Percentiles rank a stretch among this genome's conserved stretches.
Evolutionary conservation across 1,284 basidiomycete species (phyloP).

Genomic region (Tremellales sp.): DNA sequence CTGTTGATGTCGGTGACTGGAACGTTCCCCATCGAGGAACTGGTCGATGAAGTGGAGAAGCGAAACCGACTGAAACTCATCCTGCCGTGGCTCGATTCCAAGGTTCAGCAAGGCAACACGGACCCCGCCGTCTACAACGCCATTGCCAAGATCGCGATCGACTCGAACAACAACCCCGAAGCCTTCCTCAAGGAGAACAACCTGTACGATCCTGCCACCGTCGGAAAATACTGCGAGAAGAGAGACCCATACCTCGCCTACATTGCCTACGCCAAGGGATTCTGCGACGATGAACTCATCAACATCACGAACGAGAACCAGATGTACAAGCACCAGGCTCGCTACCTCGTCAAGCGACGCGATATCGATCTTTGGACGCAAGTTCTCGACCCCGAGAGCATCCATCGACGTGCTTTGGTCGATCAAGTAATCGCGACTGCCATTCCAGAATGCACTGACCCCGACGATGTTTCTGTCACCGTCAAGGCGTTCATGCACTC

Average conservation of each 20-base stretch:
- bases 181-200: slow-evolving; percentile 98
- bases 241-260: slow-evolving; percentile 98
- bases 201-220: slow-evolving; percentile 85
- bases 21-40: slow-evolving; percentile 95
- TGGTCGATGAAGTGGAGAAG: slow-evolving; percentile 95
- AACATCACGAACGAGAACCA: slow-evolving; percentile 97
- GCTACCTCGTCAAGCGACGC: slow-evolving; percentile 95
- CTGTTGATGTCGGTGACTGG: slow-evolving; percentile 91
- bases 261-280: slow-evolving; percentile 98
- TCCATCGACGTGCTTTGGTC: slow-evolving; percentile 87
- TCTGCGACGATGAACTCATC: slow-evolving; percentile 98
- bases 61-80: slow-evolving; percentile 96
- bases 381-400: slow-evolving; percentile 84
- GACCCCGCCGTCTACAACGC: slow-evolving; percentile 94
- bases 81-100: slow-evolving; percentile 91
- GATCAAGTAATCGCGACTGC: slow-evolving; percentile 96
- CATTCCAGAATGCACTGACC: slow-evolving; percentile 94
- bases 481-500: slow-evolving; percentile 99
- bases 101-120: slow-evolving; percentile 86
- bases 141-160: slow-evolving; percentile 96
- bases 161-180: slow-evolving; percentile 98
- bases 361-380: slow-evolving; percentile 95
- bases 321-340: slow-evolving; percentile 99
- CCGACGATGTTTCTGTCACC: slow-evolving; percentile 96
- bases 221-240: slow-evolving; percentile 99